Base-by-base conservation (phyloP, 768 basidiomycete genomes). In the Tephrocybe rancida region DNA sequence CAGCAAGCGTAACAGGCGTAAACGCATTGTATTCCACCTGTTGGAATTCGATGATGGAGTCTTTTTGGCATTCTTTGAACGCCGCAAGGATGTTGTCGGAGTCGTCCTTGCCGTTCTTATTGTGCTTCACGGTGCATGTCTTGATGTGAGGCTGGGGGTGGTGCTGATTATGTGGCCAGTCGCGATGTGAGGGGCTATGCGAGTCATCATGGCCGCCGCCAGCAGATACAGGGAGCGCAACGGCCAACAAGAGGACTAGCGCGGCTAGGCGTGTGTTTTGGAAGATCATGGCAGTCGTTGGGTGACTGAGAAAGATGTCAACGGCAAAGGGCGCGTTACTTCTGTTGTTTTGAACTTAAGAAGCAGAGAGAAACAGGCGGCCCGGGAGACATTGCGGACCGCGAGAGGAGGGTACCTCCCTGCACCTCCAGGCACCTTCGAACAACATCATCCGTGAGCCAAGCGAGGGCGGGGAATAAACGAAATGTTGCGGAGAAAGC, bases 21-120 rank as follows among this genome's bases (percentile, higher is more conserved):
- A 64, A 66, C 0, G 68, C 69, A 48, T 67, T 73, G 50, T 75
- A 76, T 52, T 72, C 73, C 24, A 63, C 64, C 42, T 61, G 56
- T 42, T 56, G 42, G 50, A 76, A 76, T 16, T 65, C 68, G 56
- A 76, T 72, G 22, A 65, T 48, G 1, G 69, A 67, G 57, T 74
- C 61, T 19, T 57, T 57, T 18, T 65, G 61, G 56, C 75, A 76
- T 22, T 70, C 61, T 32, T 62, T 62, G 60, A 76, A 73, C 9
- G 71, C 70, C 21, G 64, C 55, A 34, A 75, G 55, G 26, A 76
- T 74, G 24, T 64, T 54, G 4, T 65, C 56, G 9, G 72, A 69
- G 57, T 72, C 73, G 54, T 76, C 75, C 24, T 58, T 58, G n/a
- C 61, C 64, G 50, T 67, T 50, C 45, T 54, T 57, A 48, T 65